Evolutionary conservation across 306 rosid genomes (phyloP), one percentile per base, ranked within the genome.

Genomic region (Trifolium subterraneum): DNA sequence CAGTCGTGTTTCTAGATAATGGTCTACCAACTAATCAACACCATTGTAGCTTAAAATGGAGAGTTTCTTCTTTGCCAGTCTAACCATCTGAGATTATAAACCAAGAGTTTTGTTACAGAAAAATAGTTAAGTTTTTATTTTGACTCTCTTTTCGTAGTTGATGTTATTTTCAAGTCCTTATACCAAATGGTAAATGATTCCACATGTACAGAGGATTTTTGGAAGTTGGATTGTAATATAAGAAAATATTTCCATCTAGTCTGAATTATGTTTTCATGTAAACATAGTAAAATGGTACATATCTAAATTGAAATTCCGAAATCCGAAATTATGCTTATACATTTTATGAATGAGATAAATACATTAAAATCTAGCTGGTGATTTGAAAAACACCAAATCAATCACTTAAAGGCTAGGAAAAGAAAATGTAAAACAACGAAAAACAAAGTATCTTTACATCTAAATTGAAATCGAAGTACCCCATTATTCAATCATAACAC

Each of bases 1-100:
- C 6, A 4, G 64, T 56, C 79, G 31, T 12, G 1, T n/a, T 38
- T 90, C 86, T 62, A 69, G 61, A 60, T 87, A 72, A 86, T 48
- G 54, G 27, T 35, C 83, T 31, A 38, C 36, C 29, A 29, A 62
- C 71, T 41, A 16, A 54, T 68, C 68, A 18, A 0, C 68, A 15
- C 35, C 4, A n/a, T 27, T 29, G 65, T 72, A 75, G 64, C 66
- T 79, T 23, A 2, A 38, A 68, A 31, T 48, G 51, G 35, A 58
- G 52, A 73, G 38, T 71, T 70, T 70, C 64, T 45, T 42, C 14
- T 61, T 51, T 45, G 47, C 52, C 23, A 70, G 15, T 8, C 61
- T 47, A 54, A 62, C 68, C 14, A 9, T 73, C 10, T 10, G 22
- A 56, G 8, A 64, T n/a, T 56, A 58, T 23, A 33, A 44, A 20